Percentiles rank a stretch among this genome's conserved stretches.
These are phyloP conservation scores for Ambrosia artemisiifolia DNA, from an alignment of 129 eudicot species.

Conservation along the genomic window DNA sequence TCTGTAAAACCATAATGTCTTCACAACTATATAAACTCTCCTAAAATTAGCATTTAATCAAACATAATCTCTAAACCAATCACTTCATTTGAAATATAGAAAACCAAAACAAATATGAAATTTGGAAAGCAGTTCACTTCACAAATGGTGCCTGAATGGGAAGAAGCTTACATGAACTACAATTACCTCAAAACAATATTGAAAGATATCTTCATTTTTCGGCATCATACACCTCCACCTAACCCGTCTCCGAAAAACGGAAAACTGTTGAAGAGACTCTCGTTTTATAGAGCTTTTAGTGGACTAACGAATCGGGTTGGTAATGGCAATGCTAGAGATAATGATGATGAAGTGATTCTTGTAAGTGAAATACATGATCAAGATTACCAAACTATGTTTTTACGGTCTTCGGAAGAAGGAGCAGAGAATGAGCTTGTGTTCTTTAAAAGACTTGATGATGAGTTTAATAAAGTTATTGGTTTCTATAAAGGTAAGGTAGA, in stretches of 20 bases:
- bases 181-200: constrained; percentile 41
- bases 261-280: constrained; percentile 17
- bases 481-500: constrained; percentile 36
- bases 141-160: constrained; percentile 75
- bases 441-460: constrained; percentile 30
- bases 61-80: not conserved
- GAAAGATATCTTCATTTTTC: constrained; percentile 34
- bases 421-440: constrained; percentile 36
- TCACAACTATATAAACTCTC: not conserved
- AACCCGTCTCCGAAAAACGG: not conserved
- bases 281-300: constrained; percentile 58
- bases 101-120: constrained; percentile 37
- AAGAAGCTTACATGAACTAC: constrained; percentile 63
- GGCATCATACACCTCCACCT: constrained; percentile 8
- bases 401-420: constrained; percentile 24
- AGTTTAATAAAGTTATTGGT: constrained; percentile 25
- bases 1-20: constrained; percentile 10
- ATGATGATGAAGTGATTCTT: constrained; percentile 40
- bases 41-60: not conserved
- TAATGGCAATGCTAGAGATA: not conserved
- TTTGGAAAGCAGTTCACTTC: constrained; percentile 59
- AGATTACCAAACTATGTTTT: constrained; percentile 22
- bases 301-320: constrained; percentile 42
- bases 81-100: not conserved
- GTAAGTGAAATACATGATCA: constrained; percentile 27